Base-by-base conservation (phyloP, 192 early-diverging fungal species). In the Spizellomyces punctatus region DNA sequence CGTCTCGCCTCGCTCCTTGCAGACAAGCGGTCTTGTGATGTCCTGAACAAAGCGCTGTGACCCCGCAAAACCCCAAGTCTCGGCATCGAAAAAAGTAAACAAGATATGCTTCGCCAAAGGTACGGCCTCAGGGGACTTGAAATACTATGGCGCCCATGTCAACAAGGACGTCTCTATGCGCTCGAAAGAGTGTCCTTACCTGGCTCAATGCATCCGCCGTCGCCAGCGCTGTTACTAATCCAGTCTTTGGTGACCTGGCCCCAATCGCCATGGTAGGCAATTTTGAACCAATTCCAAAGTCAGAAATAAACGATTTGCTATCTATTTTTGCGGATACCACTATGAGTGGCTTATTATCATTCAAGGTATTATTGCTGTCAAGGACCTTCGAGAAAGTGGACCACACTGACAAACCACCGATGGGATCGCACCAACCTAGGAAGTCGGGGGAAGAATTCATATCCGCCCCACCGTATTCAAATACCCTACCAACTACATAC, bases 31-130 rank as follows among this genome's bases (percentile, higher is more conserved):
- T 6, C 61, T 69, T 7, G 71, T 72, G 36, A 94, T 86, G 70
- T 93, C 92, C 45, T 91, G 58, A 5, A 93, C 91, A 76, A 94
- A 94, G 45, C 92, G 77, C 71, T 91, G 85, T 4, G 93, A 94
- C n/a, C 93, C 93, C 46, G 88, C 82, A 72, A 85, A 90, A 42
- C 86, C 90, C 84, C 88, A 94, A 36, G 86, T 60, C 74, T 94
- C 93, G 12, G 81, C 88, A 19, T 83, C 81, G 69, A 94, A 94
- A 14, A 85, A 74, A 10, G 90, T 92, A 76, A 90, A 94, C 36
- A 94, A 14, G 22, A 94, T 88, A 70, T 92, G 85, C 61, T 91
- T 91, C 47, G 77, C 74, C 57, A 91, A 77, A 5, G 73, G 36
- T 10, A 74, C 66, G 6, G 88, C 58, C 12, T 55, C 54, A 67